Evolutionary conservation across 2,329 filamentous ascomycete genomes (phyloP), one percentile per base, ranked within the genome.

Genomic region (Harringtonia lauricola): DNA sequence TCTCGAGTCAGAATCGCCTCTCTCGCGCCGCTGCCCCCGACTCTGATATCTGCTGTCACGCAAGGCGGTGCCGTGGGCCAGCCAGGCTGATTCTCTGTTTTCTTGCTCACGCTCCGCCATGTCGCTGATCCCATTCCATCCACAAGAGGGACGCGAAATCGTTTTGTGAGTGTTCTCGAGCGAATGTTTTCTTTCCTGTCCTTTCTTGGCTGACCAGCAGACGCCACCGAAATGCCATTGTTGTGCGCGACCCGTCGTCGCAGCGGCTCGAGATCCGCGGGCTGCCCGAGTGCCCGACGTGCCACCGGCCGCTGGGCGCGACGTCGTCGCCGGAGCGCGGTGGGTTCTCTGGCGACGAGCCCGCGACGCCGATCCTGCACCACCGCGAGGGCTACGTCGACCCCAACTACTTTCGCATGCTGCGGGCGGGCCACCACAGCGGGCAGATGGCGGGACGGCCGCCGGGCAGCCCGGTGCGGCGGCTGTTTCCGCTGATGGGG

Each of bases 361-460:
- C 42, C 34, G 19, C 26, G 14, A n/a, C 29, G 30, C 35, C 54
- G 63, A 28, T 57, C 41, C 30, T 29, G 21, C 43, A 19, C 30
- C 64, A 65, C 29, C 61, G 61, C 52, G 73, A 83, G 39, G 75
- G 81, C 45, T 96, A 89, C 58, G 84, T 95, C 53, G 83, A 89
- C 55, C 89, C 89, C 3, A 79, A 88, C 41, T 98, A 98, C 68
- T 98, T 98, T 63, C 86, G 86, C 55, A 89, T 96, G 83, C 79
- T 98, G 34, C 83, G 79, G 62, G 61, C 71, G 55, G 62, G 67
- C 60, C 52, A 62, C 45, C 62, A 57, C 51, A 65, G 62, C 54
- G 68, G 58, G 51, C 58, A 62, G 15, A 36, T 43, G 13, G 39
- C 24, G 24, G 24, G 12, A 21, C n/a, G 68, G 72, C 68, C 72